A percentile compares a stretch with the other conserved stretches of the same genome.
These are phyloP conservation scores for Wolfiporia cocos DNA, from an alignment of 1,284 basidiomycete species.

Conservation along the genomic window DNA sequence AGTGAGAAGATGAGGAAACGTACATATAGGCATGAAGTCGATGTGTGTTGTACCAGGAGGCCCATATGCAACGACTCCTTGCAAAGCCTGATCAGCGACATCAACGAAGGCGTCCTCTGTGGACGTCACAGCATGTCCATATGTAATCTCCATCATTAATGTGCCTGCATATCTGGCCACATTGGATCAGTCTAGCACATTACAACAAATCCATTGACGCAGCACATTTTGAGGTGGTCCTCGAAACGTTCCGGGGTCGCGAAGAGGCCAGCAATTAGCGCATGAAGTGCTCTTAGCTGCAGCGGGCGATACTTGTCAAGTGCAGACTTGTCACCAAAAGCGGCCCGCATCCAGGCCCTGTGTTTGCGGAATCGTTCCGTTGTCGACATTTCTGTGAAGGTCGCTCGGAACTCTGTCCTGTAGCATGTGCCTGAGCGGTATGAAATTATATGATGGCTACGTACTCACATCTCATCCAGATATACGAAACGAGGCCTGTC, in stretches of 20 bases:
- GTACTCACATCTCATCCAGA: not conserved
- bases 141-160: not conserved
- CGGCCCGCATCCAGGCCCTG: not conserved
- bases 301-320: not conserved
- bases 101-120: not conserved
- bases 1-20: not conserved
- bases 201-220: not conserved
- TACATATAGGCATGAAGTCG: not conserved
- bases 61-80: not conserved
- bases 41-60: not conserved
- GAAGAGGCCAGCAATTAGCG: not conserved
- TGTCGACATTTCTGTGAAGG: not conserved
- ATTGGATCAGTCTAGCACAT: not conserved
- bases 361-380: not conserved
- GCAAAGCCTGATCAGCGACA: not conserved
- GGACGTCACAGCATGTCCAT: not conserved
- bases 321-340: not conserved
- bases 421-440: not conserved
- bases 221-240: not conserved
- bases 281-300: not conserved
- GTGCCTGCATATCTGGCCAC: not conserved
- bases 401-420: not conserved
- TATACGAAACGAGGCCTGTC: slow-evolving; percentile 2
- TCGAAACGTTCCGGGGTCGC: not conserved
- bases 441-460: no score